Evolutionary conservation across 805 yeast species (phyloP).

Genomic region (Zygotorulaspora chibaensis): DNA sequence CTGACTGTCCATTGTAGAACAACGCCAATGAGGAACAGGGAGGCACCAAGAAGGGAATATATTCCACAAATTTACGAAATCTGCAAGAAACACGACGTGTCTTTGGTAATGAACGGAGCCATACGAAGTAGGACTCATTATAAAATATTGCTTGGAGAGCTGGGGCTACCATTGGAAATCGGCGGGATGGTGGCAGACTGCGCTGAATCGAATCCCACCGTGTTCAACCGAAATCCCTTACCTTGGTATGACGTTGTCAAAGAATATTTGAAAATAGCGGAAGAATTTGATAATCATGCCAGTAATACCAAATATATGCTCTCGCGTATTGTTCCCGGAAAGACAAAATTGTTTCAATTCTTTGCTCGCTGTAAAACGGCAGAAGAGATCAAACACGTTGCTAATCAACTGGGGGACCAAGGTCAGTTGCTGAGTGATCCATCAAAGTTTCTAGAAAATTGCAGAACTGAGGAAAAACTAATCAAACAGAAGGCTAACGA

Average conservation of each 20-base stretch:
- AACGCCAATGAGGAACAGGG: conserved; percentile 81
- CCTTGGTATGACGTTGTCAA: conserved; percentile 53
- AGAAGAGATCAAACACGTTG: conserved; percentile 41
- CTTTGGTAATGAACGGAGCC: conserved; percentile 81
- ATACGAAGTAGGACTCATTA: conserved; percentile 54
- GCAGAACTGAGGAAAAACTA: conserved; percentile 18
- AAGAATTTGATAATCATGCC: conserved; percentile 53
- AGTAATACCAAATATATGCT: conserved; percentile 81
- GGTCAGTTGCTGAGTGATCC: conserved; percentile 25
- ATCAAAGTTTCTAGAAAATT: conserved; percentile 12
- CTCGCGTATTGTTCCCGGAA: conserved; percentile 75
- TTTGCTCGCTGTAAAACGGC: conserved; percentile 54
- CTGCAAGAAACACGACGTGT: conserved; percentile 58
- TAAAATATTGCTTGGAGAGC: conserved; percentile 44
- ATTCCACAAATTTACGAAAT: conserved; percentile 56
- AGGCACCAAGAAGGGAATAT: conserved; percentile 70
- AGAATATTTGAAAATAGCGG: conserved; percentile 55
- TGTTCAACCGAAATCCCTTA: conserved; percentile 46
- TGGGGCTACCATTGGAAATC: conserved; percentile 46
- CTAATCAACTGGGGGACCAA: conserved; percentile 15
- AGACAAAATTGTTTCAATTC: conserved; percentile 52
- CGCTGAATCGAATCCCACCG: conserved; percentile 84
- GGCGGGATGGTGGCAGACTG: conserved; percentile 94
- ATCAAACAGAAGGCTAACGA: conserved; percentile 15
- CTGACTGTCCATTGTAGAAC: conserved; percentile 92